phyloP scores from a whole-genome alignment of 1,139 yeast genomes.

The Suhomyces terraborum region DNA sequence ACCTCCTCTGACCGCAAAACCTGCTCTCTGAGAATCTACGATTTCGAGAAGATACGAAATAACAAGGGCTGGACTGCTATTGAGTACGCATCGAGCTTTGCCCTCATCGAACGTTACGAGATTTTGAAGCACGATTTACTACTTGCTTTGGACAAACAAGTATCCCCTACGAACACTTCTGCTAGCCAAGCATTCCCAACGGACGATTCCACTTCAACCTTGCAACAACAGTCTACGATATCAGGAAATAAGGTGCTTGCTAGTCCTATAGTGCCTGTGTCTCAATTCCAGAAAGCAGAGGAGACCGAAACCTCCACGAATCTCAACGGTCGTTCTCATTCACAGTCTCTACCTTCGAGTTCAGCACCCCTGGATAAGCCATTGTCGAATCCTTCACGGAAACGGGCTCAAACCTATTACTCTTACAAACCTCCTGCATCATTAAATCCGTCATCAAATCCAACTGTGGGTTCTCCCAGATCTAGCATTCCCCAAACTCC shows the following conservation, averaged over 20 bases:
- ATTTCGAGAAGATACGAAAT: constrained; percentile 46
- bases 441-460: constrained; percentile 9
- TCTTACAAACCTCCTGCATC: constrained; percentile 20
- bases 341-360: constrained; percentile 38
- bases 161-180: neutral
- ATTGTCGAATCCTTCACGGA: constrained; percentile 15
- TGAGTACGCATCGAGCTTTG: constrained; percentile 56
- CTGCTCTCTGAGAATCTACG: constrained; percentile 38
- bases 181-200: neutral
- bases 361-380: constrained; percentile 11
- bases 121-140: constrained; percentile 15
- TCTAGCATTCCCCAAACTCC: constrained; percentile 14
- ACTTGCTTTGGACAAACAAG: constrained; percentile 3
- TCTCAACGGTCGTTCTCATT: constrained; percentile 28
- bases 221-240: constrained; percentile 15
- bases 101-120: constrained; percentile 33
- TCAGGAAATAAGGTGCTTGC: constrained; percentile 33
- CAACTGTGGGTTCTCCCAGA: constrained; percentile 7
- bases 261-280: constrained; percentile 39
- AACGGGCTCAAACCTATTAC: constrained; percentile 31
- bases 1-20: constrained; percentile 28
- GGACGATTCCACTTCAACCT: neutral
- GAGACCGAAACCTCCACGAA: constrained; percentile 1
- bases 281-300: constrained; percentile 7
- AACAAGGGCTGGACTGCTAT: constrained; percentile 69